A percentile compares a stretch with the other conserved stretches of the same genome.
These are phyloP conservation scores for Trifolium dubium DNA, from an alignment of 306 rosid genomes.

Conservation along the genomic window DNA sequence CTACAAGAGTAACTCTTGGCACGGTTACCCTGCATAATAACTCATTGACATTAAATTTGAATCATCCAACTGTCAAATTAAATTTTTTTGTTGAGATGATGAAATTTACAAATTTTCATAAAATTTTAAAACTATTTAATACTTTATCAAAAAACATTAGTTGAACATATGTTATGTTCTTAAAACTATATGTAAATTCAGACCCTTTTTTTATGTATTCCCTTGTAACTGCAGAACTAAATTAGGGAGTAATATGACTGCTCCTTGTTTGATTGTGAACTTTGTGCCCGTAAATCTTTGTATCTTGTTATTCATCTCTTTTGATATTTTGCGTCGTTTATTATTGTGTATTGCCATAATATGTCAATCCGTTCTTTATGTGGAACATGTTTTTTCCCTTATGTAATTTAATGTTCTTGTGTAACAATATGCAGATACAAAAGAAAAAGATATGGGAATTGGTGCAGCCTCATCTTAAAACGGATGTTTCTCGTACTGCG, in stretches of 20 bases:
- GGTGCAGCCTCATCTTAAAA: conserved; percentile 80
- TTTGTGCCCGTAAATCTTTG: neutral
- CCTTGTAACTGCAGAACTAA: neutral
- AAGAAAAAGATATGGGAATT: conserved; percentile 82
- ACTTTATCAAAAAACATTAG: neutral
- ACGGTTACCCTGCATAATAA: neutral
- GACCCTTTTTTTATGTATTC: neutral
- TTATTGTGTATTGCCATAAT: neutral
- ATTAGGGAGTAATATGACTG: neutral
- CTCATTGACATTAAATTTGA: too few relatives aligned
- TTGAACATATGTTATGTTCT: neutral
- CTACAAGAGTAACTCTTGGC: too few relatives aligned
- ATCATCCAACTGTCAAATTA: neutral
- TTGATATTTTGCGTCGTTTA: neutral
- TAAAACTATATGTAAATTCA: too few relatives aligned
- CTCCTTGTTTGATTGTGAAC: neutral
- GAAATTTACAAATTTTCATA: neutral
- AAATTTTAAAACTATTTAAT: neutral
- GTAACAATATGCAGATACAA: conserved; percentile 60
- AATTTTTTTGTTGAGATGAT: neutral
- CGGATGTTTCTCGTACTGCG: conserved; percentile 62
- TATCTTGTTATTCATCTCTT: neutral
- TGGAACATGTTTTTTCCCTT: neutral
- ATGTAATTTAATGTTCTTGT: conserved; percentile 17
- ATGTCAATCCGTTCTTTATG: neutral